Base-by-base conservation (phyloP, 768 basidiomycete genomes). In the Boletus tomentosulus region DNA sequence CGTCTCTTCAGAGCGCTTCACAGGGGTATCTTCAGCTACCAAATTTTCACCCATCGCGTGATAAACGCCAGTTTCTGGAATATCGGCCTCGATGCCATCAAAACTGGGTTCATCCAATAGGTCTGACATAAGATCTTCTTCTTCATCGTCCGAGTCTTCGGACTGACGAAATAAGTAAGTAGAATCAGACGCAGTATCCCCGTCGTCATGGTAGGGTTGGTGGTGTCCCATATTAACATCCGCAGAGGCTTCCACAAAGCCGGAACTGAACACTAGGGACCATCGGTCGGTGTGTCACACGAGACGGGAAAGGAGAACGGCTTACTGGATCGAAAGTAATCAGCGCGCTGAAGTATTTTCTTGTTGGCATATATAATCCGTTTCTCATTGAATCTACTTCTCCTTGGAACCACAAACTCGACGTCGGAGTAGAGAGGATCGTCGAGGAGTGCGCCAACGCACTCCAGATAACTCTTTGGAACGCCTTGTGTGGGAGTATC, bases 381-480 rank as follows among this genome's bases (percentile, higher is more conserved):
- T 27, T 62, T 58, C 39, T 71, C 74, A 24, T 70, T 67, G 15
- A 71, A 71, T 27, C 74, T 66, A 24, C 68, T 67, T 33, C 75
- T 64, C 31, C 71, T 71, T 0, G 87, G 87, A 30, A 93, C 72
- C 19, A 92, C 73, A 58, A 94, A 93, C 65, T 87, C 84, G 16
- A 93, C 82, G 61, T 94, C 91, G 6, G 91, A 91, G 61, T 92
- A 93, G 12, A 79, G 65, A n/a, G 87, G 87, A 61, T 93, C 87
- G 60, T 93, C 85, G 10, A 93, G 73, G 25, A 93, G 71, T 31
- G 76, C 71, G 6, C 91, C 92, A n/a, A 92, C 75, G 13, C 84
- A 83, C 58, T 85, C 81, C 38, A 93, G 64, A 15, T 88, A 77
- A 50, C 75, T 76, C 61, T 78, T 84, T 0, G 91, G 89, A 8